Evolutionary conservation across 345 rosid genomes (phyloP).

Genomic region (Noccaea caerulescens): DNA sequence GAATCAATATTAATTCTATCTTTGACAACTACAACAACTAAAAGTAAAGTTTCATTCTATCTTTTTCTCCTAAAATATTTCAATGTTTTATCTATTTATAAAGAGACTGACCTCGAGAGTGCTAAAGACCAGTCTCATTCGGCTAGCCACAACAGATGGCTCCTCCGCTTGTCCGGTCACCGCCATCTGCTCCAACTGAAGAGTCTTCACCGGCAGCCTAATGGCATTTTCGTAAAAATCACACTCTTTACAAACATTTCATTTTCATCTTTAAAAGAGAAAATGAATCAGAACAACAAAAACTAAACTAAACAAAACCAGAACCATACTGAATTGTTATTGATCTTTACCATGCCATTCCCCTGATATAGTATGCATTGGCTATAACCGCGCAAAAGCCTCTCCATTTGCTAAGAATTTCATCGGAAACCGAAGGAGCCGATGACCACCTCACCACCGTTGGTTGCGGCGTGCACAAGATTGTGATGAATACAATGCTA

Average conservation of each 20-base stretch:
- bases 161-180: slow-evolving; percentile 77
- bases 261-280: not conserved
- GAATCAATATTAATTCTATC: not conserved
- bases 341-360: slow-evolving; percentile 93
- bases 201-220: slow-evolving; percentile 97
- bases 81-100: not conserved
- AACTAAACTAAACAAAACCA: not conserved
- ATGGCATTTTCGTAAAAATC: slow-evolving; percentile 9
- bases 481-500: slow-evolving; percentile 87
- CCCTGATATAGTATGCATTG: slow-evolving; percentile 76
- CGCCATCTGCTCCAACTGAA: slow-evolving; percentile 95
- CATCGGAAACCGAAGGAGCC: slow-evolving; percentile 66
- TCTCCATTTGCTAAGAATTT: slow-evolving; percentile 66
- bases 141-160: slow-evolving; percentile 85
- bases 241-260: not conserved
- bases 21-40: no score
- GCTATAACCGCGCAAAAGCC: slow-evolving; percentile 95
- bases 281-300: not conserved
- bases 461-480: slow-evolving; percentile 94
- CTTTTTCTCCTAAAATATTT: not conserved
- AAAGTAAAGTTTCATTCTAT: no score
- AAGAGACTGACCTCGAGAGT: slow-evolving; percentile 77
- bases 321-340: not conserved
- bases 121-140: slow-evolving; percentile 85
- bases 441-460: slow-evolving; percentile 90